phyloP scores from a whole-genome alignment of 1,284 basidiomycete genomes.

The Pseudozyma thailandica region DNA sequence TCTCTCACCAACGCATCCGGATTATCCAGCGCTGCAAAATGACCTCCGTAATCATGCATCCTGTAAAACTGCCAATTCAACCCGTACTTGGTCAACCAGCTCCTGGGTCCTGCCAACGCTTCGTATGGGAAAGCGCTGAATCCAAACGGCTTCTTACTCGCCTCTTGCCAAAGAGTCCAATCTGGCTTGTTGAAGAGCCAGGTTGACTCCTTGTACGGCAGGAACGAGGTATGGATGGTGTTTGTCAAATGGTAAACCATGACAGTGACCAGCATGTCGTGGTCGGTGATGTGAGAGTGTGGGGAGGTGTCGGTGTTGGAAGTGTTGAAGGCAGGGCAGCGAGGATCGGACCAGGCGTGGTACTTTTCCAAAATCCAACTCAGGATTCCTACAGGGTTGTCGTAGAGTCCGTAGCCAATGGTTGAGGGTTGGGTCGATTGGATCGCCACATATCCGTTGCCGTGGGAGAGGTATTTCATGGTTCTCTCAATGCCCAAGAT shows the following conservation, averaged over 20 bases:
- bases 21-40: constrained; percentile 59
- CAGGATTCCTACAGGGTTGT: constrained; percentile 37
- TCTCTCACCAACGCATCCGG: constrained; percentile 45
- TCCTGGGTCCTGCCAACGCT: constrained; percentile 31
- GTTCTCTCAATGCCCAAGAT: constrained; percentile 23
- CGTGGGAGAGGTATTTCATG: constrained; percentile 28
- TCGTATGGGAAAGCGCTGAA: constrained; percentile 49
- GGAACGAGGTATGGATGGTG: constrained; percentile 48
- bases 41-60: constrained; percentile 54
- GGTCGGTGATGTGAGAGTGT: constrained; percentile 40
- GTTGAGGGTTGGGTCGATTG: constrained; percentile 34
- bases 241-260: constrained; percentile 55
- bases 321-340: constrained; percentile 48
- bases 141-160: constrained; percentile 43
- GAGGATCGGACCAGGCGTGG: constrained; percentile 54
- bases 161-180: constrained; percentile 23
- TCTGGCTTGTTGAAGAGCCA: constrained; percentile 24
- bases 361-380: constrained; percentile 52
- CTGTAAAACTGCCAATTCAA: constrained; percentile 47
- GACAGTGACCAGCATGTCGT: constrained; percentile 46
- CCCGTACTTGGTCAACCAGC: constrained; percentile 35
- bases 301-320: constrained; percentile 5
- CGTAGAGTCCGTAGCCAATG: constrained; percentile 28
- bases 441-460: constrained; percentile 31
- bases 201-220: constrained; percentile 47